phyloP scores from a whole-genome alignment of 2,329 filamentous ascomycete genomes.

The Hypomyces rosellus region DNA sequence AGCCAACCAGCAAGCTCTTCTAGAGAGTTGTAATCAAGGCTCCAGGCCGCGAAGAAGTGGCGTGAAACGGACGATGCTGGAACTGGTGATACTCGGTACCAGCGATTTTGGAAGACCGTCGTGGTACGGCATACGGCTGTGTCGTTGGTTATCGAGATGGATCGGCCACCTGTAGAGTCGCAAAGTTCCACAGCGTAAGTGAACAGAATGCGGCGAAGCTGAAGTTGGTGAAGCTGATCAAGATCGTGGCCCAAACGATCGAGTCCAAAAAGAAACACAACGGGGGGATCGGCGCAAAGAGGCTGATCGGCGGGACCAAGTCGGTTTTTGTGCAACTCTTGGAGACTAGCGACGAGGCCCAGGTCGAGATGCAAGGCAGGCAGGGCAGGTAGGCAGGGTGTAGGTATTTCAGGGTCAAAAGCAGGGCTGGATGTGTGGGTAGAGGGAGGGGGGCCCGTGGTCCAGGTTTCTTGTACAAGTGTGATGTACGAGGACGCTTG shows the following conservation, averaged over 20 bases:
- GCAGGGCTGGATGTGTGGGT: constrained; percentile 22
- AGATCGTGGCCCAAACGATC: constrained; percentile 17
- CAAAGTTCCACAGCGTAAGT: constrained; percentile 25
- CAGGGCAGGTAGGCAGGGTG: constrained; percentile 25
- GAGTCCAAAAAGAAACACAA: constrained; percentile 20
- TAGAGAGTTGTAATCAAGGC: constrained; percentile 3
- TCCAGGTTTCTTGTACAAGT: constrained; percentile 23
- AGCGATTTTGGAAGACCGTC: constrained; percentile 37
- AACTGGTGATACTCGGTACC: constrained; percentile 41
- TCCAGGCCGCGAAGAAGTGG: constrained; percentile 21
- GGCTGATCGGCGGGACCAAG: constrained; percentile 35
- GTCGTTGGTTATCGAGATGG: constrained; percentile 38
- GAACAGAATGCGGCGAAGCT: constrained; percentile 17
- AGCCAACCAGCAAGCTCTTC: constrained; percentile 4
- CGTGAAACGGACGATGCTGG: constrained; percentile 46
- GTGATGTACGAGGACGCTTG: constrained; percentile 14
- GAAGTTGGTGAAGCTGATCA: constrained; percentile 16
- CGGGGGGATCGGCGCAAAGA: constrained; percentile 22
- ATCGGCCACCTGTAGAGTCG: constrained; percentile 41
- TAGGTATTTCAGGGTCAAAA: constrained; percentile 28
- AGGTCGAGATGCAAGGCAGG: constrained; percentile 37
- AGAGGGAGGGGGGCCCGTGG: constrained; percentile 22
- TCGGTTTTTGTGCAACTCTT: constrained; percentile 47
- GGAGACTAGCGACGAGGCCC: constrained; percentile 29
- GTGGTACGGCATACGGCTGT: constrained; percentile 46